Conservation (phyloP, 2,329 filamentous ascomycete genomes). For the Didymella sp. region DNA sequence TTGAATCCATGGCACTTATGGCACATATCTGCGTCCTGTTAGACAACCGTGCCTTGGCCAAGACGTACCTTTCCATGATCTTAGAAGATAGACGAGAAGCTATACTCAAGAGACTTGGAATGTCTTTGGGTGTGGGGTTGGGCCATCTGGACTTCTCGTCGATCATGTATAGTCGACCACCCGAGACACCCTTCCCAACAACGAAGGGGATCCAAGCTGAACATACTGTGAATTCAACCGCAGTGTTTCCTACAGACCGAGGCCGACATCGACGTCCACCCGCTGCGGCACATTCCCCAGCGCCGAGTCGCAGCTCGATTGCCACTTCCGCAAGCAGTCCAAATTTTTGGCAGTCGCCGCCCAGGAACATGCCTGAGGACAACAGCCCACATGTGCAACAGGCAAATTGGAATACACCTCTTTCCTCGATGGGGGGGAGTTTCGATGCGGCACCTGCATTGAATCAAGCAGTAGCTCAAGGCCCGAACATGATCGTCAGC, state of each 20-base stretch:
- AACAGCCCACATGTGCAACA: not conserved
- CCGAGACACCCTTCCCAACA: not conserved
- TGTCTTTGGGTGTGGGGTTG: not conserved
- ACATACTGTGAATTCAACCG: not conserved
- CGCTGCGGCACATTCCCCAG: not conserved
- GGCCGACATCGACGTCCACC: not conserved
- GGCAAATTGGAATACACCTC: not conserved
- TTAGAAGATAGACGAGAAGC: not conserved
- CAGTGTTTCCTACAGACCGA: not conserved
- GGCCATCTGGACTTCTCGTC: not conserved
- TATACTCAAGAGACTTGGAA: not conserved
- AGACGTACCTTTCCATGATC: not conserved
- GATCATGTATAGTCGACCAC: slow-evolving; percentile 1
- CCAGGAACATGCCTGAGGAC: not conserved
- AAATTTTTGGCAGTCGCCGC: not conserved
- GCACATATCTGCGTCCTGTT: not conserved
- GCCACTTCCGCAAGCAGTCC: not conserved
- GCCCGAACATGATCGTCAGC: not conserved
- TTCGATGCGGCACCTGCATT: not conserved
- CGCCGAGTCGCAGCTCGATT: not conserved
- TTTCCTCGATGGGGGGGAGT: not conserved
- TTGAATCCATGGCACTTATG: not conserved
- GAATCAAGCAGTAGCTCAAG: not conserved
- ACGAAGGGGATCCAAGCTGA: not conserved
- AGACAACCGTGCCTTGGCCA: not conserved